phyloP scores from a whole-genome alignment of 495 filamentous ascomycete genomes.

The Neohortaea acidophila region DNA sequence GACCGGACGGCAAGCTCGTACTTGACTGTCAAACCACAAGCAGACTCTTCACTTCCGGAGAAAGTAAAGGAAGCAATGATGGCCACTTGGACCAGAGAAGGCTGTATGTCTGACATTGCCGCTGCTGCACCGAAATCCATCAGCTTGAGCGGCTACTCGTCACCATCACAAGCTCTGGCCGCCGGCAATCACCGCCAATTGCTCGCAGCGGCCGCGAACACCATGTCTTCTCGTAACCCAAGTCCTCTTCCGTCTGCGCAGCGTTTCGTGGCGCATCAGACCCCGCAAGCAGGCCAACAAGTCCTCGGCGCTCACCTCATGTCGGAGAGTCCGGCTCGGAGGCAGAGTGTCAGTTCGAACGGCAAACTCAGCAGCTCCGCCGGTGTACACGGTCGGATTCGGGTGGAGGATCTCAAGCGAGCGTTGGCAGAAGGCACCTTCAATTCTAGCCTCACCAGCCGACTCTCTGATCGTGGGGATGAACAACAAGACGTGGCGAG shows the following conservation, averaged over 20 bases:
- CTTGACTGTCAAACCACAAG: slow-evolving; percentile 6
- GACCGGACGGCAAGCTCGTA: slow-evolving; percentile 3
- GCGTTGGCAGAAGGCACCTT: slow-evolving; percentile 40
- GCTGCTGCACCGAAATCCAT: slow-evolving; percentile 47
- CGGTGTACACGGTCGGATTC: slow-evolving; percentile 24
- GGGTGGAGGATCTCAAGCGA: slow-evolving; percentile 74
- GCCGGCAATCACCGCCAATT: slow-evolving; percentile 10
- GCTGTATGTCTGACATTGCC: slow-evolving; percentile 49
- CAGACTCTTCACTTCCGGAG: slow-evolving; percentile 25
- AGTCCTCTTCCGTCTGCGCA: not conserved
- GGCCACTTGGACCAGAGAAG: slow-evolving; percentile 61
- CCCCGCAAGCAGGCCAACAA: not conserved
- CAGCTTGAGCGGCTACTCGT: slow-evolving; percentile 45
- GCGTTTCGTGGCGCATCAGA: not conserved
- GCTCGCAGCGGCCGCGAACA: slow-evolving; percentile 8
- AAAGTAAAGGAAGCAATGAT: slow-evolving; percentile 58
- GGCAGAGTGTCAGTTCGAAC: slow-evolving; percentile 4
- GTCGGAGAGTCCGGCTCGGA: slow-evolving; percentile 9
- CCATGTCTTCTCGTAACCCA: not conserved
- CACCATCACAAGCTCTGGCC: slow-evolving; percentile 33
- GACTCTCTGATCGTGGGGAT: slow-evolving; percentile 6
- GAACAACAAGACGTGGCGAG: slow-evolving; percentile 21
- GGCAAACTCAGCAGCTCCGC: slow-evolving; percentile 32
- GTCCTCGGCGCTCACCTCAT: slow-evolving; percentile 2
- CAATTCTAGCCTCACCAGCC: not conserved